Conservation (phyloP, 2,329 filamentous ascomycete genomes). For the Aquanectria penicillioides region DNA sequence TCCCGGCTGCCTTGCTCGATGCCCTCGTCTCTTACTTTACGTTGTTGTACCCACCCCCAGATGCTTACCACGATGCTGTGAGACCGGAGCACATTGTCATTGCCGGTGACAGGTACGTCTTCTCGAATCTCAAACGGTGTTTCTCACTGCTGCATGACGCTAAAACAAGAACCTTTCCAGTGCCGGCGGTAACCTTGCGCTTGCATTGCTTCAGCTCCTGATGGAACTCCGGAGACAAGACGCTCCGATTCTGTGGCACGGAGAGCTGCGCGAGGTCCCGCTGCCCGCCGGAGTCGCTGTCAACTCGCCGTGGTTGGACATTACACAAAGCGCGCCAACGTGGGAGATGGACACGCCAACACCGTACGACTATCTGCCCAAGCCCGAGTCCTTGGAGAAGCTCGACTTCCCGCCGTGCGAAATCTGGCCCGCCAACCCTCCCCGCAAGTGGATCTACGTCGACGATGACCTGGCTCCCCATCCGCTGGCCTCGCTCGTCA, state of each 20-base stretch:
- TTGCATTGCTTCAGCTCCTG: conserved; percentile 74
- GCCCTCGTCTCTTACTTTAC: conserved; percentile 77
- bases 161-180: conserved; percentile 47
- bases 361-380: conserved; percentile 57
- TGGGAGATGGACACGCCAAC: conserved; percentile 42
- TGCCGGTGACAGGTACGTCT: conserved; percentile 70
- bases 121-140: neutral
- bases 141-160: neutral
- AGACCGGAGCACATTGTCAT: conserved; percentile 74
- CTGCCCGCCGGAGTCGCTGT: conserved; percentile 73
- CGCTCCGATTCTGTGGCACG: conserved; percentile 68
- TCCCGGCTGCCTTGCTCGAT: conserved; percentile 79
- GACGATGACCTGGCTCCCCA: conserved; percentile 67
- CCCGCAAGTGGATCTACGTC: conserved; percentile 64
- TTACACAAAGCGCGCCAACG: conserved; percentile 63
- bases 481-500: conserved; percentile 73
- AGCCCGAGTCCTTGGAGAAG: conserved; percentile 52
- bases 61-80: conserved; percentile 73
- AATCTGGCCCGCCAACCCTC: conserved; percentile 67
- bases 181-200: conserved; percentile 77
- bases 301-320: conserved; percentile 77
- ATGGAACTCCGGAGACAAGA: conserved; percentile 66
- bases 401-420: conserved; percentile 54
- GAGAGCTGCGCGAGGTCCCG: conserved; percentile 65
- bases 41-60: conserved; percentile 76